These are phyloP conservation scores for Stenogyne calaminthoides DNA, from an alignment of 305 asterid species.

Conservation along the genomic window DNA sequence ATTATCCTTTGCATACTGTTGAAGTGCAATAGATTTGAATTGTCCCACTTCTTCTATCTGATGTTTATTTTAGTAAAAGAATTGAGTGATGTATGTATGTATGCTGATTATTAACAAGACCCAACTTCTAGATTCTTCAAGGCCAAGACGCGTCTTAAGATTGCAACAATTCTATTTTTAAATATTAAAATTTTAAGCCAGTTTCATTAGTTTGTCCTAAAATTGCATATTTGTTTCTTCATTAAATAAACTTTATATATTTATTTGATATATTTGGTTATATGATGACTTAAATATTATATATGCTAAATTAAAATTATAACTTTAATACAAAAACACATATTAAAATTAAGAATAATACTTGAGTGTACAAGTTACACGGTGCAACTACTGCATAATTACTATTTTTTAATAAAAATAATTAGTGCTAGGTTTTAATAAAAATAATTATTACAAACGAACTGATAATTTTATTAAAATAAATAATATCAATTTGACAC, in stretches of 20 bases:
- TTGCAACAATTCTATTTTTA: conserved; percentile 34
- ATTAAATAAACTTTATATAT: background rate
- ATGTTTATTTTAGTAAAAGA: conserved; percentile 25
- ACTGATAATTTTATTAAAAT: no score
- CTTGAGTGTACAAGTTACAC: no score
- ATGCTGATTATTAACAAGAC: conserved; percentile 26
- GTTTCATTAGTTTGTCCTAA: background rate
- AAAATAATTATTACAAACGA: no score
- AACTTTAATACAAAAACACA: background rate
- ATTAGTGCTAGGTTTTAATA: no score
- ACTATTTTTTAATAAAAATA: no score
- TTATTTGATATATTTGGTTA: background rate
- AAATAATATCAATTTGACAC: no score
- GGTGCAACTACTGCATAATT: no score
- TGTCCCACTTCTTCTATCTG: conserved; percentile 44
- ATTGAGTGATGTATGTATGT: conserved; percentile 21
- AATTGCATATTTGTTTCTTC: background rate
- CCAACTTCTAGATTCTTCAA: conserved; percentile 45
- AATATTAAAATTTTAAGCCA: conserved; percentile 6
- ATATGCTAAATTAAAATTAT: no score
- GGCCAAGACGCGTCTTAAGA: conserved; percentile 36
- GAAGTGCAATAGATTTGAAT: conserved; percentile 20
- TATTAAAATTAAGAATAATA: no score
- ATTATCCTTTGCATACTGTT: conserved; percentile 21
- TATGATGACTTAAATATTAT: background rate